Evolutionary conservation across 164 flowering plant species (phyloP).

Genomic region (Kingdonia uniflora): DNA sequence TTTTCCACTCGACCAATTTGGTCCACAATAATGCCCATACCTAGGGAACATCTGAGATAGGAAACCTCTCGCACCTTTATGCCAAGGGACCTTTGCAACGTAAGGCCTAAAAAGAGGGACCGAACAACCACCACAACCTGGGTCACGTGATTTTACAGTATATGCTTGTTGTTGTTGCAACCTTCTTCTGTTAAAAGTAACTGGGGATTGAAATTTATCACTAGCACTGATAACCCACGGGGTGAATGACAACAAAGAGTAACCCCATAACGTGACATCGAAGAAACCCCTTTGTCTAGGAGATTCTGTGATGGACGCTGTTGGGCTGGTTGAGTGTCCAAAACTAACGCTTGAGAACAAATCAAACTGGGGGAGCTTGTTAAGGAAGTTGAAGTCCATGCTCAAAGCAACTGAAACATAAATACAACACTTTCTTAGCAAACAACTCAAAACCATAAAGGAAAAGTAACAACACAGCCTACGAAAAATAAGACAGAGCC

Average conservation of each 20-base stretch:
- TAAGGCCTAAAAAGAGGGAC: slow-evolving; percentile 68
- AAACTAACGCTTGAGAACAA: slow-evolving; percentile 12
- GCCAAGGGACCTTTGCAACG: slow-evolving; percentile 92
- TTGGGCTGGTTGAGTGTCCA: slow-evolving; percentile 10
- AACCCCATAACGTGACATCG: slow-evolving; percentile 8
- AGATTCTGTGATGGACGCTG: slow-evolving; percentile 15
- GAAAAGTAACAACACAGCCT: no score
- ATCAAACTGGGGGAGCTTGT: slow-evolving; percentile 23
- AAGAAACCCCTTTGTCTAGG: slow-evolving; percentile 15
- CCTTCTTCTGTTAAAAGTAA: slow-evolving; percentile 35
- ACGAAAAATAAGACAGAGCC: no score
- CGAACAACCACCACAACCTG: slow-evolving; percentile 10
- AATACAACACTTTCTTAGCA: not conserved
- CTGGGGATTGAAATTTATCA: slow-evolving; percentile 25
- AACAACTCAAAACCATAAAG: no score
- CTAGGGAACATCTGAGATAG: slow-evolving; percentile 84
- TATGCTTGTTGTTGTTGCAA: slow-evolving; percentile 20
- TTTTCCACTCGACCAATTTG: slow-evolving; percentile 98
- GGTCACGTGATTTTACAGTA: slow-evolving; percentile 10
- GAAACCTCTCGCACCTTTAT: slow-evolving; percentile 67
- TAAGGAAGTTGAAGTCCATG: slow-evolving; percentile 12
- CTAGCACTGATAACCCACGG: slow-evolving; percentile 41
- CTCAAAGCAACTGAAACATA: not conserved
- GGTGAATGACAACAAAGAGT: slow-evolving; percentile 14
- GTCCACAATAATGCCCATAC: slow-evolving; percentile 95